phyloP scores from a whole-genome alignment of 768 basidiomycete species.

The Sutorius australiensis region DNA sequence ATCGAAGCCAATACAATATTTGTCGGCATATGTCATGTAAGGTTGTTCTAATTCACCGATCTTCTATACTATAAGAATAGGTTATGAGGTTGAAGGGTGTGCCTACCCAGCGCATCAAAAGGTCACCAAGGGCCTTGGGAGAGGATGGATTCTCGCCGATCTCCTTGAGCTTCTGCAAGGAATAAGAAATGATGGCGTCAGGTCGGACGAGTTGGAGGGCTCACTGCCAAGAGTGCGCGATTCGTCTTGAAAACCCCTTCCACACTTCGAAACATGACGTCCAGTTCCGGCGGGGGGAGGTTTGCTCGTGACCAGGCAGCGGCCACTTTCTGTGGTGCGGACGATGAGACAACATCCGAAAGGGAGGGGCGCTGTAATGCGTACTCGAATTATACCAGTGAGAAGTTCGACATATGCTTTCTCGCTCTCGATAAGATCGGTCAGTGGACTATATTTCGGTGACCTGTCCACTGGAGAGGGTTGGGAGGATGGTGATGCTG shows the following conservation, averaged over 20 bases:
- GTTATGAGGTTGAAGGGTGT: conserved; percentile 4
- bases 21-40: conserved; percentile 76
- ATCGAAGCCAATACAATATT: conserved; percentile 77
- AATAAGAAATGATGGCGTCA: conserved; percentile 9
- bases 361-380: conserved; percentile 29
- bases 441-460: conserved; percentile 76
- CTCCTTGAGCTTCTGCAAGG: conserved; percentile 80
- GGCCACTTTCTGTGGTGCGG: conserved; percentile 76
- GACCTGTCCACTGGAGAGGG: conserved; percentile 41
- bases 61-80: conserved; percentile 39
- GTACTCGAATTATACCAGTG: conserved; percentile 84
- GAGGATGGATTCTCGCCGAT: conserved; percentile 90
- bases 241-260: conserved; percentile 93
- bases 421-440: conserved; percentile 93
- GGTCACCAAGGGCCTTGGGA: conserved; percentile 90
- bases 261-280: conserved; percentile 90
- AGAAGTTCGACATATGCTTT: conserved; percentile 88
- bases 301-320: conserved; percentile 97
- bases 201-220: neutral
- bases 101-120: conserved; percentile 96
- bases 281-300: conserved; percentile 88
- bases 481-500: conserved; percentile 17
- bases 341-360: conserved; percentile 8
- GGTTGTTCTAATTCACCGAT: conserved; percentile 89
- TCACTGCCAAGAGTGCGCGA: conserved; percentile 69